Conservation (phyloP, 2,329 filamentous ascomycete species). For the Xylariaceae sp. region DNA sequence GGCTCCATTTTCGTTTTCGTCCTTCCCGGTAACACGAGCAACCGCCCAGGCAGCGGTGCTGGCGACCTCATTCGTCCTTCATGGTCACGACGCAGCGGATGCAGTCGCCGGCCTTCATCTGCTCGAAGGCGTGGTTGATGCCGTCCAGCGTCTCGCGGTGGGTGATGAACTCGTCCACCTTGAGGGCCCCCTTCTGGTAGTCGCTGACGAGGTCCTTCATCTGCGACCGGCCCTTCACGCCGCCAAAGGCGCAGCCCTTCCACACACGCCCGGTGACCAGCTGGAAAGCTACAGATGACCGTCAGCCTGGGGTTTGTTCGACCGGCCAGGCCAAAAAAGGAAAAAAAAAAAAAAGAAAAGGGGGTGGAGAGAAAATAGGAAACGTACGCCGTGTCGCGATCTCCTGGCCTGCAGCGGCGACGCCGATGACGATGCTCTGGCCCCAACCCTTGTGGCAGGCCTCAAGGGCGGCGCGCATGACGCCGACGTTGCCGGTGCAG, state of each 20-base stretch:
- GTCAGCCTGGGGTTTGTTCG: neutral
- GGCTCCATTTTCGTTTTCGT: too few relatives aligned
- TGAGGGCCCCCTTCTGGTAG: slow-evolving; percentile 82
- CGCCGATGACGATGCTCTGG: slow-evolving; percentile 94
- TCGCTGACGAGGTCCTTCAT: slow-evolving; percentile 80
- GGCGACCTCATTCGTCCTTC: slow-evolving; percentile 26
- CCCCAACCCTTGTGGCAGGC: slow-evolving; percentile 99
- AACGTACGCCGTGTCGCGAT: slow-evolving; percentile 84
- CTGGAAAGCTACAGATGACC: slow-evolving; percentile 68
- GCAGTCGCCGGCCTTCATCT: slow-evolving; percentile 95
- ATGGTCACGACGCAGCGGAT: slow-evolving; percentile 86
- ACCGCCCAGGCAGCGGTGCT: too few relatives aligned
- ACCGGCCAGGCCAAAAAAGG: too few relatives aligned
- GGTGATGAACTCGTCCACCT: slow-evolving; percentile 99
- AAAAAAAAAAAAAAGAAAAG: too few relatives aligned
- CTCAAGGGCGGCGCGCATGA: slow-evolving; percentile 89
- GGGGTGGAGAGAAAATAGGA: slow-evolving; percentile 1
- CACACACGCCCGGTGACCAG: slow-evolving; percentile 95
- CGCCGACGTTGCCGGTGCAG: slow-evolving; percentile 93
- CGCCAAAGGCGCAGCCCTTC: slow-evolving; percentile 96
- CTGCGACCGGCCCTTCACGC: slow-evolving; percentile 95
- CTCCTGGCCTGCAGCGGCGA: slow-evolving; percentile 92
- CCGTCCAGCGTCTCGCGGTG: slow-evolving; percentile 75
- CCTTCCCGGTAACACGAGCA: too few relatives aligned
- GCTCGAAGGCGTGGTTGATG: slow-evolving; percentile 85